These are phyloP conservation scores for Cyberlindnera lachancei DNA, from an alignment of 805 yeast genomes.

Conservation along the genomic window DNA sequence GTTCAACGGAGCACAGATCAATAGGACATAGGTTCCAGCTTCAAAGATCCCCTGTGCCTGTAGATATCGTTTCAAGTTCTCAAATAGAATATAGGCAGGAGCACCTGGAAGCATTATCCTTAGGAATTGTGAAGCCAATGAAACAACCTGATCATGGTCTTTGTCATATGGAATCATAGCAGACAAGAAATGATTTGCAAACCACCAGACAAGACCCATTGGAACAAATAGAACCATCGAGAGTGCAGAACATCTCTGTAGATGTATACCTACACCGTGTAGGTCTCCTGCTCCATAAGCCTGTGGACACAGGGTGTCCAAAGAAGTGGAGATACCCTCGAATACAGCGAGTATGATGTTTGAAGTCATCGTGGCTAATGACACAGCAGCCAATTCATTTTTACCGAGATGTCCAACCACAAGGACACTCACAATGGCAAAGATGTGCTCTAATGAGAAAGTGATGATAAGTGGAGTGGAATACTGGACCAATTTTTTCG, in stretches of 20 bases:
- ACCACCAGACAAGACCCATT: conserved; percentile 51
- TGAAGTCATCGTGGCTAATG: conserved; percentile 77
- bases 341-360: conserved; percentile 73
- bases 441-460: conserved; percentile 48
- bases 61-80: conserved; percentile 70
- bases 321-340: conserved; percentile 76
- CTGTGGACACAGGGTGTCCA: conserved; percentile 80
- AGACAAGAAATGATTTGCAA: conserved; percentile 36
- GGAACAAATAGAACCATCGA: conserved; percentile 40
- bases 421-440: conserved; percentile 49
- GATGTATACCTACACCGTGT: conserved; percentile 62
- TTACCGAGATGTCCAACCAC: conserved; percentile 82
- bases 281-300: conserved; percentile 75
- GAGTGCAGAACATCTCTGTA: conserved; percentile 60
- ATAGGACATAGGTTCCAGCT: conserved; percentile 68
- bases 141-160: conserved; percentile 46
- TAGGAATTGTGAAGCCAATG: conserved; percentile 50
- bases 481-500: conserved; percentile 29
- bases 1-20: conserved; percentile 60
- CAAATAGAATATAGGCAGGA: conserved; percentile 75
- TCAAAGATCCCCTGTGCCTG: conserved; percentile 86
- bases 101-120: conserved; percentile 57
- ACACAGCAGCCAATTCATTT: conserved; percentile 73
- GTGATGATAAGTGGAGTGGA: conserved; percentile 53
- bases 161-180: conserved; percentile 45